Base-by-base conservation (phyloP, 176 grass and related monocot genomes). In the Cenchrus purpureus region DNA sequence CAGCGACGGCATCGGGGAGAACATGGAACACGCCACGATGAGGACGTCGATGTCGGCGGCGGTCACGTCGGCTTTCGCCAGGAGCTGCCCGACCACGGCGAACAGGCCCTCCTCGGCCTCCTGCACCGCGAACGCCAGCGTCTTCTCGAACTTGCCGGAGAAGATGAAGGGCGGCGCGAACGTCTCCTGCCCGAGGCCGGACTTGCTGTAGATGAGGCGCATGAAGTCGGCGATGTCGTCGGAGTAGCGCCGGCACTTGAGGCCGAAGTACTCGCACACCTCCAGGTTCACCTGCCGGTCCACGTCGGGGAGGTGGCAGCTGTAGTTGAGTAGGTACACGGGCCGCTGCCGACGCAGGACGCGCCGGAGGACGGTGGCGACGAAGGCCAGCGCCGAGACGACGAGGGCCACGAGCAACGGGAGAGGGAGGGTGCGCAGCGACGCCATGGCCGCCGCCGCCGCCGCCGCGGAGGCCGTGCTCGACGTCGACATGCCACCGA, bases 31-130 rank as follows among this genome's bases (percentile, higher is more conserved):
- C 4, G 84, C 92, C 10, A 94, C 82, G 19, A 97, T 48, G 59
- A 97, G 74, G n/a, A 92, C 54, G 53, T 56, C 42, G 82, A 97
- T 75, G 8, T 85, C 81, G 19, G 65, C 2, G 1, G 92, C 78
- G 9, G 14, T 14, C 1, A 92, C 86, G 56, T 91, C 92, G 13
- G 82, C 85, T 82, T 97, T 97, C 16, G 86, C 77, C 7, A 97
- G 90, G 22, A 97, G 82, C 29, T 90, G 79, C 1, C 71, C 56
- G 16, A 97, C 90, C 12, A 74, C 61, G 12, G 88, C 20, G 81
- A 97, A 92, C 15, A 97, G 80, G 11, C 95, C 95, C 16, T 94
- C 95, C 81, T 94, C 88, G 6, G 92, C 92, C 78, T 97, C 92
- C 52, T 89, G 86, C 28, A 94, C 42, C 2, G 86, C 92, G 55